Evolutionary conservation across 2,329 filamentous ascomycete genomes (phyloP).

Genomic region (Escovopsis sp.): DNA sequence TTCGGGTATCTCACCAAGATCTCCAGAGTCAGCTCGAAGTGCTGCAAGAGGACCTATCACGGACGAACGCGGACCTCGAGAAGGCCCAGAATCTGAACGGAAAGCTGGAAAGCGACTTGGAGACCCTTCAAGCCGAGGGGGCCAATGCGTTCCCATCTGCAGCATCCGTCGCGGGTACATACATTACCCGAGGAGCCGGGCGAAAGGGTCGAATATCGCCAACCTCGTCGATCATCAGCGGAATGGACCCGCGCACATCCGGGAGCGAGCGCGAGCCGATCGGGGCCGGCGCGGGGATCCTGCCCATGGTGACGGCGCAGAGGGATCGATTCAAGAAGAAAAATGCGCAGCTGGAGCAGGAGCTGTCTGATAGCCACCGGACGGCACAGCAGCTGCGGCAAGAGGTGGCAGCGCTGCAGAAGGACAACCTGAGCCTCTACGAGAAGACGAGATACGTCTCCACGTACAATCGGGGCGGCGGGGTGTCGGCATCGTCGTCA

Average conservation of each 20-base stretch:
- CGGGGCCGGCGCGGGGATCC: slow-evolving; percentile 68
- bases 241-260: slow-evolving; percentile 57
- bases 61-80: slow-evolving; percentile 73
- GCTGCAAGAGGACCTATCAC: slow-evolving; percentile 71
- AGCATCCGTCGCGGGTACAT: slow-evolving; percentile 85
- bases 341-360: slow-evolving; percentile 78
- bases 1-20: slow-evolving; percentile 89
- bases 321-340: slow-evolving; percentile 97
- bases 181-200: slow-evolving; percentile 51
- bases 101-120: slow-evolving; percentile 83
- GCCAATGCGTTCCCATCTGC: slow-evolving; percentile 75
- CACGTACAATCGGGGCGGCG: slow-evolving; percentile 67
- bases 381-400: slow-evolving; percentile 75
- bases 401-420: slow-evolving; percentile 83
- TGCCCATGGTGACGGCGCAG: slow-evolving; percentile 97
- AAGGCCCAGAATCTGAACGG: slow-evolving; percentile 71
- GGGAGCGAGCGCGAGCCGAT: slow-evolving; percentile 35
- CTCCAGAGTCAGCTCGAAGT: slow-evolving; percentile 65
- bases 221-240: slow-evolving; percentile 95
- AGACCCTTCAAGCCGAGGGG: slow-evolving; percentile 73
- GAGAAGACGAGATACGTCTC: slow-evolving; percentile 96
- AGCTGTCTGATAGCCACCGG: slow-evolving; percentile 71
- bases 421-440: slow-evolving; percentile 90
- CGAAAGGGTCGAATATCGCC: slow-evolving; percentile 64
- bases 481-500: slow-evolving; percentile 42